A percentile compares a stretch with the other conserved stretches of the same genome.
phyloP scores from a whole-genome alignment of 2,329 filamentous ascomycete species.

The Nannizzia gypsea region DNA sequence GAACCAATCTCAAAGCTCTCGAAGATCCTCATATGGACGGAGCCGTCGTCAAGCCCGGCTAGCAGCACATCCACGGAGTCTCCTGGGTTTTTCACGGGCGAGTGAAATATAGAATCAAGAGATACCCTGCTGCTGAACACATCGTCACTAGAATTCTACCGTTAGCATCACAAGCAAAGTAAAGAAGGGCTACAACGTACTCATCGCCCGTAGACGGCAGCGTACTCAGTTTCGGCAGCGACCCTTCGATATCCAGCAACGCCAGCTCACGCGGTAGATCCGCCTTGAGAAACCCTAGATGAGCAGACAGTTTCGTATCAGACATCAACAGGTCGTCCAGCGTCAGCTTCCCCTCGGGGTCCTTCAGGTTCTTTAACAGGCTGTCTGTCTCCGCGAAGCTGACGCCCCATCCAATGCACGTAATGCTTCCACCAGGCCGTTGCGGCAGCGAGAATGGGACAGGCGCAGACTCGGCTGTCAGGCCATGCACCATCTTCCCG shows the following conservation, averaged over 20 bases:
- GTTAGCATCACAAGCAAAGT: background rate
- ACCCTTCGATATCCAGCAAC: conserved; percentile 62
- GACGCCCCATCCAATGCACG: conserved; percentile 43
- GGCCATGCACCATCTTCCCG: conserved; percentile 67
- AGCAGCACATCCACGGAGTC: conserved; percentile 71
- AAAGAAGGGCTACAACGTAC: conserved; percentile 20
- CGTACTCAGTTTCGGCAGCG: conserved; percentile 63
- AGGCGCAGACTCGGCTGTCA: conserved; percentile 23
- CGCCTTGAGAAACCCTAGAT: conserved; percentile 28
- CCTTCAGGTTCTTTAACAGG: conserved; percentile 31
- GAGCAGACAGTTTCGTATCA: conserved; percentile 23
- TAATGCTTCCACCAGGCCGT: conserved; percentile 23
- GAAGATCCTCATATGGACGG: conserved; percentile 68
- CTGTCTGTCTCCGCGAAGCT: conserved; percentile 42
- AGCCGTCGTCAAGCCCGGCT: conserved; percentile 58
- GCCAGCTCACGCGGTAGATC: conserved; percentile 63
- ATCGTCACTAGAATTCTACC: conserved; percentile 35
- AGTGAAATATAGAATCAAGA: conserved; percentile 58
- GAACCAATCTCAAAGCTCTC: conserved; percentile 69
- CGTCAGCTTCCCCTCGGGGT: conserved; percentile 19
- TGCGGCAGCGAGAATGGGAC: conserved; percentile 41
- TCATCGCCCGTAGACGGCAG: conserved; percentile 55
- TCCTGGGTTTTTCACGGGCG: conserved; percentile 51
- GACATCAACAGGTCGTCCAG: conserved; percentile 34
- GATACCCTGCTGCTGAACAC: conserved; percentile 60